Evolutionary conservation across 805 yeast genomes (phyloP), one percentile per base, ranked within the genome.

Genomic region (Metschnikowia kofuensis): DNA sequence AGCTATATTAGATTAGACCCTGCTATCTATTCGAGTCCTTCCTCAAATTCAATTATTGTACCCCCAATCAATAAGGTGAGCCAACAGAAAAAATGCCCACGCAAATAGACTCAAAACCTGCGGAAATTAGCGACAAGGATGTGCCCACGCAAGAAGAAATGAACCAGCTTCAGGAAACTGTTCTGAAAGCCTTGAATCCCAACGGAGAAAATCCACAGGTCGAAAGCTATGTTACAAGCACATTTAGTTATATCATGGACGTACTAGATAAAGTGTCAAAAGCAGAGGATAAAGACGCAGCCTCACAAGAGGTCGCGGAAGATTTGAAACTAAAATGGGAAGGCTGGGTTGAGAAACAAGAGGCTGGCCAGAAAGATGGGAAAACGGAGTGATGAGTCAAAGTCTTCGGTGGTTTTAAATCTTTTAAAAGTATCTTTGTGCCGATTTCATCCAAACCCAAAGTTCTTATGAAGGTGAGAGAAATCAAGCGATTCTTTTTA

Each of bases 261-360:
- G 61, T 60, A 15, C 54, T 64, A 40, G 37, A 57, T 35, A 66
- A 65, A 46, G 65, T 70, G 67, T 52, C 63, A n/a, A 59, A 57
- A 2, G 50, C 71, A 4, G 55, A 55, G n/a, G 69, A 71, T 49
- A 66, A 58, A 37, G 69, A 70, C 21, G 60, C 58, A 13, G 61
- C 74, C 1, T 64, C 72, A 5, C 50, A 64, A 30, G 72, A 68
- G 37, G 65, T 72, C 21, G 70, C 74, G 1, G 57, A 65, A 5
- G 76, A 71, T 50, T 58, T 70, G 49, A 60, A 57, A 35, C 34
- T 35, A 3, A 64, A 56, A 39, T 58, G 67, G 38, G 65, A 64
- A 8, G 40, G 48, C 10, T 71, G 75, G 74, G 55, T 60, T 6
- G 16, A 48, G 29, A 31, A 15, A 14, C 35, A 40, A 14, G 14